Evolutionary conservation across 1,139 yeast genomes (phyloP).

Genomic region (Geotrichum citri-aurantii): DNA sequence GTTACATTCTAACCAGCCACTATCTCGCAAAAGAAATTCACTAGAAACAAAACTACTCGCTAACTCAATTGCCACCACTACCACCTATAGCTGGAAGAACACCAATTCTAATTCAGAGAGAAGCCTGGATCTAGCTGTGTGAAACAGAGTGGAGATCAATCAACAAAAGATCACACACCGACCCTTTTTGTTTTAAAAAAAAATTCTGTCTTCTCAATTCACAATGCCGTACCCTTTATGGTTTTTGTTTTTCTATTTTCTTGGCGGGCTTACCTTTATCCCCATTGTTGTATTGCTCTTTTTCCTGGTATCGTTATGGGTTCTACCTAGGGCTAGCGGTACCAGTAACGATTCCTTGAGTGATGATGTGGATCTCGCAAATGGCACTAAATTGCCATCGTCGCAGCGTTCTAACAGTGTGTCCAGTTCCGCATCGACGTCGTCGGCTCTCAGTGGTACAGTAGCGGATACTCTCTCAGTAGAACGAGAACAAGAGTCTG

Average conservation of each 20-base stretch:
- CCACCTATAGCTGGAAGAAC: background rate
- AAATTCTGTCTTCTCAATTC: too few relatives aligned
- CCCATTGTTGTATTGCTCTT: slow-evolving; percentile 47
- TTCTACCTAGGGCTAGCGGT: slow-evolving; percentile 33
- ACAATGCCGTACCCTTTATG: slow-evolving; percentile 13
- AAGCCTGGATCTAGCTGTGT: background rate
- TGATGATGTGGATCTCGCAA: background rate
- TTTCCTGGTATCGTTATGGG: slow-evolving; percentile 31
- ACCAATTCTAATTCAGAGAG: background rate
- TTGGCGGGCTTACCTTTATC: slow-evolving; percentile 77
- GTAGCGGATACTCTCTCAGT: slow-evolving; percentile 15
- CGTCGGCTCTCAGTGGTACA: slow-evolving; percentile 41
- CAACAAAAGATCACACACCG: background rate
- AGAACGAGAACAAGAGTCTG: slow-evolving; percentile 53
- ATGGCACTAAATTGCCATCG: background rate
- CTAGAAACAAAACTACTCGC: background rate
- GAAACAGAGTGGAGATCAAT: background rate
- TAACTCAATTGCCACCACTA: background rate
- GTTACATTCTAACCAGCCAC: background rate
- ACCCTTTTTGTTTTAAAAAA: background rate
- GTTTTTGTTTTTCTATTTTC: slow-evolving; percentile 42
- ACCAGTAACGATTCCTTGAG: background rate
- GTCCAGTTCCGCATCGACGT: slow-evolving; percentile 20
- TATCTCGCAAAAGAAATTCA: background rate
- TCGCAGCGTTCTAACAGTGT: background rate